Conservation (phyloP, 164 flowering plant genomes). For the Aristolochia fimbriata region DNA sequence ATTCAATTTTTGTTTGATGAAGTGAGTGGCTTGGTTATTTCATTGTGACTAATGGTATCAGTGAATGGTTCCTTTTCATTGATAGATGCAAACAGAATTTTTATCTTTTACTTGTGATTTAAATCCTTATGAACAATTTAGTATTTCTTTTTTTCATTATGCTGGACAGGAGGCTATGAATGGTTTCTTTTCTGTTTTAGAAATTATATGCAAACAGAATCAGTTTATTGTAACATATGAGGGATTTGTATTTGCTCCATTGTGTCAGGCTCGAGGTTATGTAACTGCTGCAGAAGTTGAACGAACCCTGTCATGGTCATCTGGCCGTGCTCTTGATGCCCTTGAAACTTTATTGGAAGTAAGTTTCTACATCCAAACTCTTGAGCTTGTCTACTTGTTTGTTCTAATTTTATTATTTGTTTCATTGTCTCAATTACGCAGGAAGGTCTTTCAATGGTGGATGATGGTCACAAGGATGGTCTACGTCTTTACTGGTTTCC, state of each 20-base stretch:
- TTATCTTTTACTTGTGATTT: no score
- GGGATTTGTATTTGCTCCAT: background rate
- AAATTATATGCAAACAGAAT: background rate
- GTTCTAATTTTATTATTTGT: background rate
- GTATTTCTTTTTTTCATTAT: background rate
- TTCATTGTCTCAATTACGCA: slow-evolving; percentile 21
- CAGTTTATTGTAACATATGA: background rate
- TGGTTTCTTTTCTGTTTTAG: no score
- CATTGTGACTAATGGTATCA: background rate
- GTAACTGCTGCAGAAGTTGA: slow-evolving; percentile 83
- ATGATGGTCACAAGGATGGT: slow-evolving; percentile 87
- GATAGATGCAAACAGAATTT: no score
- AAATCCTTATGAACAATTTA: background rate
- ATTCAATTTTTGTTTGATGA: no score
- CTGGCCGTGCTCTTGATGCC: slow-evolving; percentile 82
- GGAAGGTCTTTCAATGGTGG: slow-evolving; percentile 99
- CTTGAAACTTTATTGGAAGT: slow-evolving; percentile 78
- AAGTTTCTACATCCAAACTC: slow-evolving; percentile 11
- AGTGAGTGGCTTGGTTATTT: no score
- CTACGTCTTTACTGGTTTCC: slow-evolving; percentile 90
- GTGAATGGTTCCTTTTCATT: no score
- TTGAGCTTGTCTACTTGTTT: background rate
- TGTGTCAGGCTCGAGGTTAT: slow-evolving; percentile 69
- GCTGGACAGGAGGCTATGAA: no score
- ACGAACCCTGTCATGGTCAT: slow-evolving; percentile 65